phyloP scores from a whole-genome alignment of 1,139 yeast species.

The Meyerozyma athensensis region DNA sequence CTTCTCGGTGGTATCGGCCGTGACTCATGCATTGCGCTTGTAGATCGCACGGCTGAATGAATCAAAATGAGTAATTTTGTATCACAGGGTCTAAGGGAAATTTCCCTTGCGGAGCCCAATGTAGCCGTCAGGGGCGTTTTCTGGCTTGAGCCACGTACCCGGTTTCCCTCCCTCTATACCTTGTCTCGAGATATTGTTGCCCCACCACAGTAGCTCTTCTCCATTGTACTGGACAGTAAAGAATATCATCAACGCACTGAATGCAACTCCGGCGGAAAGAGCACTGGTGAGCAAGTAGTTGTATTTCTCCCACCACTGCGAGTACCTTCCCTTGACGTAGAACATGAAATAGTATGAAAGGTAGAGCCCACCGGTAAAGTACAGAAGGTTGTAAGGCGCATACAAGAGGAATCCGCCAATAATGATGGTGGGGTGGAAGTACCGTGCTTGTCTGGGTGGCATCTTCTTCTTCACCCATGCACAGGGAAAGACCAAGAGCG shows the following conservation, averaged over 20 bases:
- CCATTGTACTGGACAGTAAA: conserved; percentile 18
- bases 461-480: conserved; percentile 21
- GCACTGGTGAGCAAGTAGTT: conserved; percentile 17
- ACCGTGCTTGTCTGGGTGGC: conserved; percentile 9
- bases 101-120: conserved; percentile 38
- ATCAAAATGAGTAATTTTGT: neutral
- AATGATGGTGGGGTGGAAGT: conserved; percentile 18
- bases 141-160: conserved; percentile 29
- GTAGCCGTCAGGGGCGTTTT: conserved; percentile 40
- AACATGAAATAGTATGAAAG: conserved; percentile 15
- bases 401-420: conserved; percentile 15
- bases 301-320: conserved; percentile 18
- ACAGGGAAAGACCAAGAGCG: conserved; percentile 24
- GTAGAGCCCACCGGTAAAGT: conserved; percentile 15
- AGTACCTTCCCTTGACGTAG: conserved; percentile 13
- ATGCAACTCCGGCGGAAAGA: conserved; percentile 18
- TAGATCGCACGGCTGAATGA: neutral
- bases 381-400: conserved; percentile 17
- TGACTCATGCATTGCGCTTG: neutral
- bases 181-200: conserved; percentile 11
- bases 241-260: conserved; percentile 16
- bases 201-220: conserved; percentile 17
- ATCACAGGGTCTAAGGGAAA: conserved; percentile 23
- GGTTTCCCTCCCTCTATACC: conserved; percentile 14
- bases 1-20: neutral